Evolutionary conservation across 805 yeast genomes (phyloP).

Genomic region (Candida glaebosa): DNA sequence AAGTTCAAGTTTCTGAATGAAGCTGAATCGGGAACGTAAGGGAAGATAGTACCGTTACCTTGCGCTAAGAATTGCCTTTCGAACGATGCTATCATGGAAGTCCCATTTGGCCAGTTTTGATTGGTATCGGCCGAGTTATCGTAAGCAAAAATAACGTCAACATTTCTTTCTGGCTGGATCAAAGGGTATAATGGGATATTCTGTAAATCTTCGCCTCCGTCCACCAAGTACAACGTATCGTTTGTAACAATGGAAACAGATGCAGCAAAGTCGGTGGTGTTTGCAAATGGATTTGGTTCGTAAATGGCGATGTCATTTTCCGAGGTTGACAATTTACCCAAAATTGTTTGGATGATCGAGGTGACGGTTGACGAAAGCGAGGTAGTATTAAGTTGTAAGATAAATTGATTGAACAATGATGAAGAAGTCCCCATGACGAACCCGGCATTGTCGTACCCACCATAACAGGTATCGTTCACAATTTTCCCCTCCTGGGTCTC

Average conservation of each 20-base stretch:
- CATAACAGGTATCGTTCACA: conserved; percentile 18
- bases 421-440: conserved; percentile 39
- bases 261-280: conserved; percentile 17
- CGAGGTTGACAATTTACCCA: conserved; percentile 19
- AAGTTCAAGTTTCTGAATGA: conserved; percentile 61
- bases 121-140: conserved; percentile 41
- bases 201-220: conserved; percentile 44
- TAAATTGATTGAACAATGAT: conserved; percentile 34
- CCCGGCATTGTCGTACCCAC: conserved; percentile 36
- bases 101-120: conserved; percentile 42
- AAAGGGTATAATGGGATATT: conserved; percentile 41
- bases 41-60: conserved; percentile 65
- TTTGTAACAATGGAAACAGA: conserved; percentile 17
- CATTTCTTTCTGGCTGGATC: conserved; percentile 30
- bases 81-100: conserved; percentile 33
- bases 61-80: conserved; percentile 34
- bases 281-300: conserved; percentile 38
- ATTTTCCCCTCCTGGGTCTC: conserved; percentile 17
- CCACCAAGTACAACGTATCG: conserved; percentile 34
- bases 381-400: conserved; percentile 17
- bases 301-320: conserved; percentile 38
- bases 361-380: conserved; percentile 20
- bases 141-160: conserved; percentile 41
- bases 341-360: conserved; percentile 20
- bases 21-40: conserved; percentile 69